These are phyloP conservation scores for Polychaeton citri DNA, from an alignment of 2,329 filamentous ascomycete genomes.

Conservation along the genomic window DNA sequence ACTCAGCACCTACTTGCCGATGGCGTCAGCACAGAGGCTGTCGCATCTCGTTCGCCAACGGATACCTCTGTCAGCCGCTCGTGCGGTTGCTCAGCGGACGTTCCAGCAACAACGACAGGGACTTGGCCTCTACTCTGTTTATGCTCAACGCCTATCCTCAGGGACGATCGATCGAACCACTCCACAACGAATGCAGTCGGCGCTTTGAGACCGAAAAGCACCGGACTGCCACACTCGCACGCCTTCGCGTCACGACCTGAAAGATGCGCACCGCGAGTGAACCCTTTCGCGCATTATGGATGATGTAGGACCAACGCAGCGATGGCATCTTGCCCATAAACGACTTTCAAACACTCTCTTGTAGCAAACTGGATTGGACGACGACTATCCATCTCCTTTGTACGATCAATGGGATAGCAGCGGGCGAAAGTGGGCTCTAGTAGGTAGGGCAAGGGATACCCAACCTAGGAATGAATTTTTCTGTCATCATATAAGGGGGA, in stretches of 20 bases:
- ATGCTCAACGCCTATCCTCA: background rate
- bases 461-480: background rate
- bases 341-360: background rate
- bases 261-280: background rate
- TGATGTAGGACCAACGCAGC: too few species aligned
- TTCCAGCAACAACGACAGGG: background rate
- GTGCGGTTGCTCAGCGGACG: background rate
- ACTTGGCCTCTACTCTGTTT: background rate
- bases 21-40: background rate
- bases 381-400: background rate
- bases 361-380: background rate
- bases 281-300: background rate
- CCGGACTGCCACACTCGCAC: background rate
- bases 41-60: background rate
- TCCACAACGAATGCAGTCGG: too few species aligned
- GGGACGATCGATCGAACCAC: too few species aligned
- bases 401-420: background rate
- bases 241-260: background rate
- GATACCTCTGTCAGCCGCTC: too few species aligned
- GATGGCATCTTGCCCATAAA: too few species aligned
- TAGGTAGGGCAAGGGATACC: background rate
- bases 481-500: background rate
- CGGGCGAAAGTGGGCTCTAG: background rate
- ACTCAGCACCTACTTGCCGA: too few species aligned
- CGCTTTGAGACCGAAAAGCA: background rate